Percentiles rank a stretch among this genome's conserved stretches.
Evolutionary conservation across 495 filamentous ascomycete species (phyloP).

Genomic region (Aspergillus incahuasiensis): DNA sequence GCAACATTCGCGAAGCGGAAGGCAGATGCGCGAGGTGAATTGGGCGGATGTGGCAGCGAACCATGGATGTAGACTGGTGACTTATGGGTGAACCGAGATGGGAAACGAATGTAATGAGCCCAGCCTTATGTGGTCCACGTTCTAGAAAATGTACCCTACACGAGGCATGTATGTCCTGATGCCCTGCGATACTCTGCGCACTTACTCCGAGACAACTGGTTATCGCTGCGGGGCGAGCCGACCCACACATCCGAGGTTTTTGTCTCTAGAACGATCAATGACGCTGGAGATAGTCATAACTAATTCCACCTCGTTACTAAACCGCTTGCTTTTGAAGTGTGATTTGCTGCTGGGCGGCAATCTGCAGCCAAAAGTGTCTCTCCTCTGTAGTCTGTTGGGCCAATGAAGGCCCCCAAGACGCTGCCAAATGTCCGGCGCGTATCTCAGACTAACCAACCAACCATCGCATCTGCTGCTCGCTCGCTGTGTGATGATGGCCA

Average conservation of each 20-base stretch:
- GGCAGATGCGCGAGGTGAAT: slow-evolving; percentile 37
- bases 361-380: slow-evolving; percentile 4
- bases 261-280: not conserved
- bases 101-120: slow-evolving; percentile 5
- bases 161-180: not conserved
- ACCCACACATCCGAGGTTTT: slow-evolving; percentile 1
- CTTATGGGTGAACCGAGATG: slow-evolving; percentile 33
- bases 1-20: slow-evolving; percentile 29
- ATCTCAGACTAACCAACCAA: slow-evolving; percentile 14
- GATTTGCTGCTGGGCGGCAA: slow-evolving; percentile 9
- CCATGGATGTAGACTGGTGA: slow-evolving; percentile 40
- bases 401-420: slow-evolving; percentile 18
- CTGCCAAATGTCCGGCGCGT: slow-evolving; percentile 18
- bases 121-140: not conserved
- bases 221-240: slow-evolving; percentile 12
- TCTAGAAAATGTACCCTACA: too few relatives aligned
- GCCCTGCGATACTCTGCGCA: too few relatives aligned
- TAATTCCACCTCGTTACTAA: too few relatives aligned
- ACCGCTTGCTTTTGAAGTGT: not conserved
- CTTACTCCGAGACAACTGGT: too few relatives aligned
- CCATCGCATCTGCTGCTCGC: slow-evolving; percentile 21
- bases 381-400: slow-evolving; percentile 8
- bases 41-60: slow-evolving; percentile 45
- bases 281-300: too few relatives aligned
- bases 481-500: slow-evolving; percentile 8